A percentile compares a stretch with the other conserved stretches of the same genome.
Conservation (phyloP, 1,284 basidiomycete species). For the Pseudozyma hubeiensis region DNA sequence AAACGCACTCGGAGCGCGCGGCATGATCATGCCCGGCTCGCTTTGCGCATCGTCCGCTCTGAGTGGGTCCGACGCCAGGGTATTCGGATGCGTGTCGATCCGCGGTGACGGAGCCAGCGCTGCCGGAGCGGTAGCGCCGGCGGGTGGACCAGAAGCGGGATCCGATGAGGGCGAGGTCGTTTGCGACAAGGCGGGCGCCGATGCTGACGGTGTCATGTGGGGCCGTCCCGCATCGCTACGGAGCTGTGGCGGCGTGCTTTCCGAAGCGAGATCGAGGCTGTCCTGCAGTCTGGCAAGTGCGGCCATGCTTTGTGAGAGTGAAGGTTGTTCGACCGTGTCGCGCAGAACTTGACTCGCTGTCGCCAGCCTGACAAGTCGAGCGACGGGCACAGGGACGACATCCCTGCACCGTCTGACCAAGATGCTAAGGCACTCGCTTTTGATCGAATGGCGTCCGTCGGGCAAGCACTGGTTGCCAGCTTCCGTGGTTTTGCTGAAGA, state of each 20-base stretch:
- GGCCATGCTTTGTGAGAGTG: conserved; percentile 33
- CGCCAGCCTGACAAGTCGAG: conserved; percentile 57
- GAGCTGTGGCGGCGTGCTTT: background rate
- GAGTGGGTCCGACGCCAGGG: background rate
- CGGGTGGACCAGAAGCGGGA: background rate
- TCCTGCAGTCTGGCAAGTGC: conserved; percentile 23
- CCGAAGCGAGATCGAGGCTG: background rate
- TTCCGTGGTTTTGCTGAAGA: conserved; percentile 32
- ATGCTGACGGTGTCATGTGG: conserved; percentile 16
- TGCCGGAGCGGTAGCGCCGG: background rate
- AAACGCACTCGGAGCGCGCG: conserved; percentile 47
- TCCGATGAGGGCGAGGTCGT: background rate
- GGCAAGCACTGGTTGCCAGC: conserved; percentile 27
- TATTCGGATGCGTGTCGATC: conserved; percentile 21
- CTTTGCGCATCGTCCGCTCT: background rate
- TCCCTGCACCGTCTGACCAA: conserved; percentile 62
- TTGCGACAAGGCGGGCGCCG: conserved; percentile 16
- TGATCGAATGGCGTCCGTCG: conserved; percentile 29
- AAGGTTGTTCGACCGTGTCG: conserved; percentile 12
- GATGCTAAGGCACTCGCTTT: conserved; percentile 54
- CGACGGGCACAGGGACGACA: conserved; percentile 65
- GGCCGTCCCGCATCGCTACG: background rate
- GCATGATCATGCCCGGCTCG: conserved; percentile 26
- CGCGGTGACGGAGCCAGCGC: conserved; percentile 34
- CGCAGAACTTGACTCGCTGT: conserved; percentile 28